These are phyloP conservation scores for Cryphonectria parasitica DNA, from an alignment of 2,329 filamentous ascomycete genomes.

Conservation along the genomic window DNA sequence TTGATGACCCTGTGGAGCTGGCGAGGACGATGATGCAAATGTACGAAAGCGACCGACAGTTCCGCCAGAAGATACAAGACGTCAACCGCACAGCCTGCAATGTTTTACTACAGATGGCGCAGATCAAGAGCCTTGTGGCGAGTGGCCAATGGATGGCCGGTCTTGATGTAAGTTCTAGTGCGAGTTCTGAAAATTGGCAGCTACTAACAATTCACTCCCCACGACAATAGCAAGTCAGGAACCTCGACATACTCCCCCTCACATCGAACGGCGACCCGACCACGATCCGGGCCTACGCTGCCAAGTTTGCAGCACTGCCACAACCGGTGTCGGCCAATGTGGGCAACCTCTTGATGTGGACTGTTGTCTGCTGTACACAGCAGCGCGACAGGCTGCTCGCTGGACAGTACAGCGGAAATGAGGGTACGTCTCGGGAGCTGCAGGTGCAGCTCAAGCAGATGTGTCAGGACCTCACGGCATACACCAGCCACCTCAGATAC, in stretches of 20 bases:
- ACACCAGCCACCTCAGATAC: slow-evolving; percentile 90
- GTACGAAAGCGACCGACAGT: slow-evolving; percentile 65
- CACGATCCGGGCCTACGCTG: slow-evolving; percentile 77
- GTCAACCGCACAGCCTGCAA: slow-evolving; percentile 61
- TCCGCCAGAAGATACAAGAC: slow-evolving; percentile 60
- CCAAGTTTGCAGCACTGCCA: slow-evolving; percentile 78
- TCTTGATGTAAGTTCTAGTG: slow-evolving; percentile 54
- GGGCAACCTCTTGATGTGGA: slow-evolving; percentile 92
- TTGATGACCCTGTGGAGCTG: slow-evolving; percentile 64
- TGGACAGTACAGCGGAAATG: slow-evolving; percentile 75
- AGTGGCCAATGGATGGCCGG: slow-evolving; percentile 59
- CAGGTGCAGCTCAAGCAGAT: slow-evolving; percentile 75
- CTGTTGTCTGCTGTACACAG: slow-evolving; percentile 80
- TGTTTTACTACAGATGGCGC: slow-evolving; percentile 63
- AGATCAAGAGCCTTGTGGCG: slow-evolving; percentile 62
- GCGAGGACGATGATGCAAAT: slow-evolving; percentile 65
- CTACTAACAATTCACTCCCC: background rate
- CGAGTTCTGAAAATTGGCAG: too few species aligned
- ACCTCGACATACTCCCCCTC: slow-evolving; percentile 79
- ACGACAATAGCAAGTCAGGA: slow-evolving; percentile 63
- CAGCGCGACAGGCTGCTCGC: slow-evolving; percentile 73
- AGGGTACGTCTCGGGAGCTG: slow-evolving; percentile 64
- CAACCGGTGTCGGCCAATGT: slow-evolving; percentile 86
- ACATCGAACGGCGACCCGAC: slow-evolving; percentile 74
- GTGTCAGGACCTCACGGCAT: slow-evolving; percentile 89